These are phyloP conservation scores for Coemansia sp. DNA, from an alignment of 192 early-diverging fungal genomes.

Conservation along the genomic window DNA sequence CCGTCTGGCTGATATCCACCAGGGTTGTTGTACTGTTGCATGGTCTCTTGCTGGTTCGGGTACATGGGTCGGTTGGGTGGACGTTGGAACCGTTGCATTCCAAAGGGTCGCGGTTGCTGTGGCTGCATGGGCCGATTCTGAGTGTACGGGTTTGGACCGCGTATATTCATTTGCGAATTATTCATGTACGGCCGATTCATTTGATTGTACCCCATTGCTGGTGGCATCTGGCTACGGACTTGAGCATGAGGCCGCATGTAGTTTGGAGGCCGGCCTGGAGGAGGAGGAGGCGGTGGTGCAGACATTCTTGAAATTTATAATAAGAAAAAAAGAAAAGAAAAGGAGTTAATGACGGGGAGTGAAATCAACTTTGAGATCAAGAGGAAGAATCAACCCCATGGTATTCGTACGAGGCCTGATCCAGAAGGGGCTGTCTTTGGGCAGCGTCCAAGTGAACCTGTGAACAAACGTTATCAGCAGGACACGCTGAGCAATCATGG, in stretches of 20 bases:
- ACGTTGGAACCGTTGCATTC: conserved; percentile 20
- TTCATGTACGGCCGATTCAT: conserved; percentile 23
- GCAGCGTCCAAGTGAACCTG: conserved; percentile 52
- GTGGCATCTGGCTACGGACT: conserved; percentile 13
- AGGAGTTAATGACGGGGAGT: conserved; percentile 11
- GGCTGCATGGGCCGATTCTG: conserved; percentile 17
- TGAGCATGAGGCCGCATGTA: conserved; percentile 12
- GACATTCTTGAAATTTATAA: conserved; percentile 11
- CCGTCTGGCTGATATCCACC: conserved; percentile 7
- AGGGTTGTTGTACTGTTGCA: conserved; percentile 7
- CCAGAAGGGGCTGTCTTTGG: conserved; percentile 47
- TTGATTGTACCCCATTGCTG: conserved; percentile 21
- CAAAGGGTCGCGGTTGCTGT: conserved; percentile 9
- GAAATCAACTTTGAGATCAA: conserved; percentile 30
- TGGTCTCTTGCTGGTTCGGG: conserved; percentile 16
- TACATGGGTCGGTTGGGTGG: conserved; percentile 10
- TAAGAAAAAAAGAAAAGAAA: background rate
- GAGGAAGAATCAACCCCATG: conserved; percentile 31
- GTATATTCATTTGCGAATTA: conserved; percentile 30
- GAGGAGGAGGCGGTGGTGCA: conserved; percentile 21
- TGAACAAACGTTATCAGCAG: conserved; percentile 54
- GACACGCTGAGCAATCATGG: conserved; percentile 58
- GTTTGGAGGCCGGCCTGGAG: conserved; percentile 1
- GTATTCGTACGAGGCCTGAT: conserved; percentile 26
- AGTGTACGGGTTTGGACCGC: conserved; percentile 13